These are phyloP conservation scores for Populus tomentosa DNA, from an alignment of 441 rosid species.

Conservation along the genomic window DNA sequence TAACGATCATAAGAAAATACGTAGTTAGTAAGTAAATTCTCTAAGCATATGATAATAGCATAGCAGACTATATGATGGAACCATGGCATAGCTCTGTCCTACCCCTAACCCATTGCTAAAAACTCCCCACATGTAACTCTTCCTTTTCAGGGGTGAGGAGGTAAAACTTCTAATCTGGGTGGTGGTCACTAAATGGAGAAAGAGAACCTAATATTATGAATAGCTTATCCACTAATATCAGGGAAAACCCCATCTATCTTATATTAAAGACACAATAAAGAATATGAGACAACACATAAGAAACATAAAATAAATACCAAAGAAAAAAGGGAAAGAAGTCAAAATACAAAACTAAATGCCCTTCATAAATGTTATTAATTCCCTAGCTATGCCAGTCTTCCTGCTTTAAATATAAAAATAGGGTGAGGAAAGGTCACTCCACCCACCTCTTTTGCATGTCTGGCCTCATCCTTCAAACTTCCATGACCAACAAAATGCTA, in stretches of 20 bases:
- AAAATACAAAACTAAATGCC: slow-evolving; percentile 1
- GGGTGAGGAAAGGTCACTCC: slow-evolving; percentile 16
- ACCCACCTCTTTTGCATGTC: slow-evolving; percentile 33
- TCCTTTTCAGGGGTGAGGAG: background rate
- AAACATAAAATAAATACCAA: background rate
- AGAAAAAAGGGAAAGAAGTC: background rate
- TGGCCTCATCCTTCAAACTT: slow-evolving; percentile 14
- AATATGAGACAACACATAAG: background rate
- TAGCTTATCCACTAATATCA: background rate
- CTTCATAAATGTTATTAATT: slow-evolving; percentile 10
- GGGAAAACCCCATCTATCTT: slow-evolving; percentile 7
- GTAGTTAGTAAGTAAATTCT: background rate
- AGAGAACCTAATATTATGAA: background rate
- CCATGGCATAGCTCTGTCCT: background rate
- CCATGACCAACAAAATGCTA: slow-evolving; percentile 16
- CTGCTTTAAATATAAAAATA: slow-evolving; percentile 7
- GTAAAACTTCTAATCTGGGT: background rate
- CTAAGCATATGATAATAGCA: background rate
- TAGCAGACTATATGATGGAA: background rate
- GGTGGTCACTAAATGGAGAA: background rate
- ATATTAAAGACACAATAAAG: background rate
- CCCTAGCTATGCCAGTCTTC: slow-evolving; percentile 10
- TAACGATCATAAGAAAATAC: background rate
- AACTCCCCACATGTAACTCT: background rate
- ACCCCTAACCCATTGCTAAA: background rate